Evolutionary conservation across 345 rosid genomes (phyloP).

Genomic region (Syzygium jambos): DNA sequence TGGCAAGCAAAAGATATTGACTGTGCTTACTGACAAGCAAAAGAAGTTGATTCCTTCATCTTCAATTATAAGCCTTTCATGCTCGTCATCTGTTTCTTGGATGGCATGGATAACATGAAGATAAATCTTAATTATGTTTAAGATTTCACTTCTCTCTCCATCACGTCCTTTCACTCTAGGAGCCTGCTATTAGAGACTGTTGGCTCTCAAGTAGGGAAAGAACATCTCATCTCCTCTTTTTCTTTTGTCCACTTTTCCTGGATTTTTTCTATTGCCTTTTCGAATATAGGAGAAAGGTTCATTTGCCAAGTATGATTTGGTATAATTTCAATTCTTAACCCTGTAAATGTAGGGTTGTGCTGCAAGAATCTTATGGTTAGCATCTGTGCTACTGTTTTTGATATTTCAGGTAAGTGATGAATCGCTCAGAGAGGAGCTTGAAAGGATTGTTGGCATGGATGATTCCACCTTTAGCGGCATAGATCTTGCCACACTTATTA

Average conservation of each 20-base stretch:
- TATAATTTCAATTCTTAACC: not conserved
- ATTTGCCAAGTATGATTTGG: not conserved
- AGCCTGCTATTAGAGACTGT: not conserved
- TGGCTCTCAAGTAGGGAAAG: not conserved
- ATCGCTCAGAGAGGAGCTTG: constrained; percentile 64
- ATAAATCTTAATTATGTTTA: not conserved
- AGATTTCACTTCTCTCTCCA: not conserved
- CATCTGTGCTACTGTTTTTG: not conserved
- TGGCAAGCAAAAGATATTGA: not conserved
- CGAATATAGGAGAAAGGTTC: not conserved
- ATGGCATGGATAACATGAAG: not conserved
- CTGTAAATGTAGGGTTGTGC: not conserved
- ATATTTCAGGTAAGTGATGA: constrained; percentile 45
- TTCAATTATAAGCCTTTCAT: not conserved
- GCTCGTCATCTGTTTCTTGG: not conserved
- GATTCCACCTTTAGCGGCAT: constrained; percentile 84
- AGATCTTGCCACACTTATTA: constrained; percentile 91
- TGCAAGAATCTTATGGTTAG: not conserved
- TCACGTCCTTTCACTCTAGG: not conserved
- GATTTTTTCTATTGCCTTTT: not conserved
- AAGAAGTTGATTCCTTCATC: not conserved
- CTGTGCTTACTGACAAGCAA: not conserved
- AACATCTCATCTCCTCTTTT: not conserved
- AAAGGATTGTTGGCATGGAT: constrained; percentile 79
- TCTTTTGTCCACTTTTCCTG: not conserved